Evolutionary conservation across 768 basidiomycete species (phyloP), one percentile per base, ranked within the genome.

Genomic region (Cyclocybe cylindracea): DNA sequence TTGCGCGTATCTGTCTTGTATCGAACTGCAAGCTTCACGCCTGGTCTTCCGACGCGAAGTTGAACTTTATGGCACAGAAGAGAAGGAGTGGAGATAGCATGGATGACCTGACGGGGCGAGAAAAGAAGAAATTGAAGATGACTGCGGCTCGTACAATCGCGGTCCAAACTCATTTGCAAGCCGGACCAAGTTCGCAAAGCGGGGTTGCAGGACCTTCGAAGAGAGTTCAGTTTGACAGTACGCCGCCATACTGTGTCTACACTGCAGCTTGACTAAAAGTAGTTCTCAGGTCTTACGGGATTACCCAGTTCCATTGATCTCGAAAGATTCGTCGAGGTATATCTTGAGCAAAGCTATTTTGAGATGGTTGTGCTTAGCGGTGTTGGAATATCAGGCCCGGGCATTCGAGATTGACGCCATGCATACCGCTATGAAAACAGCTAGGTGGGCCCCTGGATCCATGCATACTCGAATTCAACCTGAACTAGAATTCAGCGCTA

Each of bases 371-470:
- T 19, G 5, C 13, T 7, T 37, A 16, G 4, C 51, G 57, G 37
- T 55, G 49, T 45, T 50, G 32, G 19, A 11, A 29, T 36, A 7
- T n/a, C 51, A 97, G 92, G 83, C 91, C 11, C 80, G 94, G 52
- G 80, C 85, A 6, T 92, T 92, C 63, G 96, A 99, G 70, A 94
- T 98, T 52, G 75, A 82, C 42, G 89, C 94, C 0, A 94, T 99
- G 87, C 85, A 95, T 54, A 80, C 75, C 10, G 85, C 93, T 0
- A 96, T 98, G 78, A 85, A 89, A 68, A 77, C 76, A 33, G 87
- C 92, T 35, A 80, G 86, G 94, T 85, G 57, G 54, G 70, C 52
- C 4, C 24, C n/a, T 33, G 14, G 16, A 44, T 19, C 29, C 10
- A 19, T 18, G 14, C 29, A n/a, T 6, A 41, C 16, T 39, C 3